Percentiles rank a stretch among this genome's conserved stretches.
phyloP scores from a whole-genome alignment of 331 rosid genomes.

The Pyrus hybrid region DNA sequence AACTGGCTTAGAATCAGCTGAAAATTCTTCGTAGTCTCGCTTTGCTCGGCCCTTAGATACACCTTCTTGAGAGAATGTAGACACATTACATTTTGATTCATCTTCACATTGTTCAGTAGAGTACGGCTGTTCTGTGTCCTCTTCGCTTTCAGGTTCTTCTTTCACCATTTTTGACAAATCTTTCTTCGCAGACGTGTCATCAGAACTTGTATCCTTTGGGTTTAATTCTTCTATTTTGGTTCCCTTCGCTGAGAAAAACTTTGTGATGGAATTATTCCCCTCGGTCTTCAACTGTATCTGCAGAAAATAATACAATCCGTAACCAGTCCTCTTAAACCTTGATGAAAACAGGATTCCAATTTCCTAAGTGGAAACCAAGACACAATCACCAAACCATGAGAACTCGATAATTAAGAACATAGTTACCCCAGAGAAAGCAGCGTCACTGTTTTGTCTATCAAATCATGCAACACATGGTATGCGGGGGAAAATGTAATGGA shows the following conservation, averaged over 20 bases:
- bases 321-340: background rate
- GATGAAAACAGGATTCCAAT: background rate
- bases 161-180: slow-evolving; percentile 20
- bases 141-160: slow-evolving; percentile 29
- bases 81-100: slow-evolving; percentile 16
- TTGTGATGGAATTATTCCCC: slow-evolving; percentile 49
- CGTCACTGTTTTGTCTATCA: background rate
- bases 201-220: slow-evolving; percentile 16
- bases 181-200: slow-evolving; percentile 18
- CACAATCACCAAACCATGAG: background rate
- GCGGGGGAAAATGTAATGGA: background rate
- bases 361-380: background rate
- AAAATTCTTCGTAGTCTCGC: slow-evolving; percentile 44
- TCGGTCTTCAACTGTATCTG: slow-evolving; percentile 64
- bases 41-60: slow-evolving; percentile 29
- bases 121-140: background rate
- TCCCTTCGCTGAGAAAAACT: slow-evolving; percentile 51
- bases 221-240: slow-evolving; percentile 35
- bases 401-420: background rate
- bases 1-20: slow-evolving; percentile 30
- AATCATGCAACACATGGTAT: background rate
- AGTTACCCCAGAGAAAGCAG: background rate
- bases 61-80: slow-evolving; percentile 14
- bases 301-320: slow-evolving; percentile 13
- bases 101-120: slow-evolving; percentile 14